Conservation (phyloP, 768 basidiomycete genomes). For the Trametes punicea region DNA sequence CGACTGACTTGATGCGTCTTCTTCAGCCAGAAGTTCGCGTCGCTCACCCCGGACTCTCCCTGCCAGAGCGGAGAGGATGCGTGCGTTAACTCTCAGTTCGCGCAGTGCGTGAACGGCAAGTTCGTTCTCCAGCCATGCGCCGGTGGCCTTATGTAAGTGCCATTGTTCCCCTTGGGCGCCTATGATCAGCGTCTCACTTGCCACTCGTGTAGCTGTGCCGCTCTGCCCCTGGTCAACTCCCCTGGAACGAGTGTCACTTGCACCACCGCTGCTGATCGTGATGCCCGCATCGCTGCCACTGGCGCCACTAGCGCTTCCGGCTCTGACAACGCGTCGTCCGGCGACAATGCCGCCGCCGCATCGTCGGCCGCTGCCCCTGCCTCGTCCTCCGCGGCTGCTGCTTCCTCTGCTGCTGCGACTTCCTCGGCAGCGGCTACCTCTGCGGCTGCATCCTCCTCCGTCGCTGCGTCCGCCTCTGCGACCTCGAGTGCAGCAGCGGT, state of each 20-base stretch:
- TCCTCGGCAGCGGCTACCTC: neutral
- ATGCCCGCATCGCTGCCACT: conserved; percentile 36
- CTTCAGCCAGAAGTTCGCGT: conserved; percentile 40
- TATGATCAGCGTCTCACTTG: conserved; percentile 22
- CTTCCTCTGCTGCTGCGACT: neutral
- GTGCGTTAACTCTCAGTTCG: conserved; percentile 48
- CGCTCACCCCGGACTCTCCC: conserved; percentile 42
- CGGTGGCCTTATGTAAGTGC: conserved; percentile 19
- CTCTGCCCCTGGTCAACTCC: conserved; percentile 37
- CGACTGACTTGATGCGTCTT: neutral
- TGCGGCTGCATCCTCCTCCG: neutral
- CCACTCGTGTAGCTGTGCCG: conserved; percentile 51
- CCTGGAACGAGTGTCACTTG: conserved; percentile 52
- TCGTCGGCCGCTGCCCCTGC: neutral
- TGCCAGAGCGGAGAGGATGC: conserved; percentile 46
- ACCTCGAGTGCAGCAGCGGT: conserved; percentile 26
- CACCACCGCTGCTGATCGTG: conserved; percentile 43
- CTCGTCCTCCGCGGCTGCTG: neutral
- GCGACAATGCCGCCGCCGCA: neutral
- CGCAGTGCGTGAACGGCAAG: conserved; percentile 51
- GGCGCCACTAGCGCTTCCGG: conserved; percentile 18
- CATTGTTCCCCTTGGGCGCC: conserved; percentile 10
- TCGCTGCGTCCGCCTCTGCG: neutral
- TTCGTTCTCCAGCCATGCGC: conserved; percentile 32
- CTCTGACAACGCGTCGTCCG: conserved; percentile 1